These are phyloP conservation scores for Xylariaceae sp. DNA, from an alignment of 2,329 filamentous ascomycete species.

Conservation along the genomic window DNA sequence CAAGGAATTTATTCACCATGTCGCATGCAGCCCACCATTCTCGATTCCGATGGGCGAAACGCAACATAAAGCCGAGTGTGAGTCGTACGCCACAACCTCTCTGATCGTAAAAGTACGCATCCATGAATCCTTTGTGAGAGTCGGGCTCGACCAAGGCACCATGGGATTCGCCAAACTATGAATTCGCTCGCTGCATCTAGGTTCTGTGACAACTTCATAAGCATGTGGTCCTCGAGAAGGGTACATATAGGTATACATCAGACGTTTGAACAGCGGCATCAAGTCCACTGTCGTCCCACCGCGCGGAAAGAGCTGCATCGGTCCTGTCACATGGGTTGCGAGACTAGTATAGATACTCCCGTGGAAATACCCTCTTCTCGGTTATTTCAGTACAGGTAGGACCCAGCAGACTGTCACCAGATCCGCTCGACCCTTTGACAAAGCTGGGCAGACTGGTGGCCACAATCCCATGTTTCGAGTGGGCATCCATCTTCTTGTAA, in stretches of 20 bases:
- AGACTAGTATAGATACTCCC: no score
- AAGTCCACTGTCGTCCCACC: slow-evolving; percentile 6
- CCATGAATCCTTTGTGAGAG: slow-evolving; percentile 5
- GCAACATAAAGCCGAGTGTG: slow-evolving; percentile 4
- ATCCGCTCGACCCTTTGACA: no score
- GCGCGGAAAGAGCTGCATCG: slow-evolving; percentile 7
- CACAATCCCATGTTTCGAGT: no score
- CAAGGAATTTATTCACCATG: slow-evolving; percentile 9
- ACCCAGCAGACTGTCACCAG: no score
- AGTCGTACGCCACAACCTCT: slow-evolving; percentile 7
- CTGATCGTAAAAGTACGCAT: slow-evolving; percentile 8
- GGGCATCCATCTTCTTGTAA: no score
- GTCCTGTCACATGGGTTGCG: slow-evolving; percentile 4
- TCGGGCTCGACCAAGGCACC: slow-evolving; percentile 4
- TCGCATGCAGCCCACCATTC: slow-evolving; percentile 8
- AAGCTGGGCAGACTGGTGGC: no score
- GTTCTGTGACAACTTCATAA: slow-evolving; percentile 1
- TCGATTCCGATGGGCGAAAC: slow-evolving; percentile 5
- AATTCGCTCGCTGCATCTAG: slow-evolving; percentile 9
- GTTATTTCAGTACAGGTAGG: no score
- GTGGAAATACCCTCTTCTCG: no score
- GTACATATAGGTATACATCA: slow-evolving; percentile 1
- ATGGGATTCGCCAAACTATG: slow-evolving; percentile 7
- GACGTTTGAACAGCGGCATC: slow-evolving; percentile 6
- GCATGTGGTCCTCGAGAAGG: background rate